Evolutionary conservation across 257 asterid species (phyloP).

Genomic region (Cynanchum wilfordii): DNA sequence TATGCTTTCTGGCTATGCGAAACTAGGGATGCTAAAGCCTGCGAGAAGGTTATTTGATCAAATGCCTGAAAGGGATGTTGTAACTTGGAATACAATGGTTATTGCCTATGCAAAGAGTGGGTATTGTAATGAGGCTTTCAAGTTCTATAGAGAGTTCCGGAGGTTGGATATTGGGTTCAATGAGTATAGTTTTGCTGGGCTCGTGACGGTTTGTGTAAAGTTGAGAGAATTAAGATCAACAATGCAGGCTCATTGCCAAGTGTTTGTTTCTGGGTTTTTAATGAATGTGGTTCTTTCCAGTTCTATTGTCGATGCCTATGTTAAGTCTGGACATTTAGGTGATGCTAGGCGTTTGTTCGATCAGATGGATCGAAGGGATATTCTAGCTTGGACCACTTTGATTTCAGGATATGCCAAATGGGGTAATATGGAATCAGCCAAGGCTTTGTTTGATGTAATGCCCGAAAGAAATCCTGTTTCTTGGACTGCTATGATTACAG

Average conservation of each 20-base stretch:
- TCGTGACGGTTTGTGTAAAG: slow-evolving; percentile 52
- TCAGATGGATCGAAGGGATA: slow-evolving; percentile 52
- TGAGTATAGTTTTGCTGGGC: slow-evolving; percentile 65
- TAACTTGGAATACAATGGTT: slow-evolving; percentile 79
- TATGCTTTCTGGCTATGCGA: slow-evolving; percentile 73
- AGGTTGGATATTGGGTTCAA: slow-evolving; percentile 45
- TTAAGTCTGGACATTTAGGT: slow-evolving; percentile 52
- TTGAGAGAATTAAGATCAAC: slow-evolving; percentile 50
- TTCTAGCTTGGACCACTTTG: slow-evolving; percentile 75
- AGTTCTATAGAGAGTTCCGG: slow-evolving; percentile 46
- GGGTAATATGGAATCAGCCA: slow-evolving; percentile 58
- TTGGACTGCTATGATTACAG: slow-evolving; percentile 65
- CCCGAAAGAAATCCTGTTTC: slow-evolving; percentile 57
- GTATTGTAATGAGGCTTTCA: slow-evolving; percentile 43
- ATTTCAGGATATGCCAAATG: slow-evolving; percentile 58
- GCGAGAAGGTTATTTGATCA: slow-evolving; percentile 54
- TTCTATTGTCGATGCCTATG: slow-evolving; percentile 61
- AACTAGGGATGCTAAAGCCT: slow-evolving; percentile 51
- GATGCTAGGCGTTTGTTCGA: slow-evolving; percentile 62
- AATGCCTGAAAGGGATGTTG: slow-evolving; percentile 69
- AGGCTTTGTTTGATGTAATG: slow-evolving; percentile 46
- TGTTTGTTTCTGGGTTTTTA: slow-evolving; percentile 49
- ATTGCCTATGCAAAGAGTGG: slow-evolving; percentile 55
- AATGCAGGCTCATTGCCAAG: slow-evolving; percentile 62
- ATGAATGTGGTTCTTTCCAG: slow-evolving; percentile 58